Conservation (phyloP, 2,329 filamentous ascomycete species). For the Arthrobotrys pseudoclavata region DNA sequence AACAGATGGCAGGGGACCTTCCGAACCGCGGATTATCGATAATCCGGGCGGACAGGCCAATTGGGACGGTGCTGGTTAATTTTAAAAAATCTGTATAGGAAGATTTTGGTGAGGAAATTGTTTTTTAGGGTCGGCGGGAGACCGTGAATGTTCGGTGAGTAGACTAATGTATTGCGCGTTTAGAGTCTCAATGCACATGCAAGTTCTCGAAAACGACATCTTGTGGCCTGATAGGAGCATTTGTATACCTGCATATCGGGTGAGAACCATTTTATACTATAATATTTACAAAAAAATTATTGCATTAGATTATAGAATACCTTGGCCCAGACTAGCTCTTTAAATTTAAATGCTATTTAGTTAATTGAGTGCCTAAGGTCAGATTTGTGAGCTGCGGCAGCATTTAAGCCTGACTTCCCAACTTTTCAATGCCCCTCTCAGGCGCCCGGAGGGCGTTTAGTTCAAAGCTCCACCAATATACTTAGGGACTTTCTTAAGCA, state of each 20-base stretch:
- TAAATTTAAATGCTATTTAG: no score
- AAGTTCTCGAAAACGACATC: neutral
- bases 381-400: no score
- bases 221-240: slow-evolving; percentile 1
- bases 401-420: no score
- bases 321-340: no score
- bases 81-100: neutral
- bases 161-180: neutral
- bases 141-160: slow-evolving; percentile 15
- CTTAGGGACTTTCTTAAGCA: no score
- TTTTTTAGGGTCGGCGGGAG: slow-evolving; percentile 1
- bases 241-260: neutral
- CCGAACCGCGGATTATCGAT: slow-evolving; percentile 54
- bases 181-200: neutral
- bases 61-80: neutral
- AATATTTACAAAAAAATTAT: no score
- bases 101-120: neutral
- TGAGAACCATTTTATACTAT: no score
- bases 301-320: no score
- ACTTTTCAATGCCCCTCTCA: no score
- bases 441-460: no score
- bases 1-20: slow-evolving; percentile 52
- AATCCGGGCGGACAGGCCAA: slow-evolving; percentile 36
- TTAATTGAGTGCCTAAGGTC: no score
- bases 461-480: no score